A percentile compares a stretch with the other conserved stretches of the same genome.
Evolutionary conservation across 345 rosid genomes (phyloP).

Genomic region (Conringia planisiliqua): DNA sequence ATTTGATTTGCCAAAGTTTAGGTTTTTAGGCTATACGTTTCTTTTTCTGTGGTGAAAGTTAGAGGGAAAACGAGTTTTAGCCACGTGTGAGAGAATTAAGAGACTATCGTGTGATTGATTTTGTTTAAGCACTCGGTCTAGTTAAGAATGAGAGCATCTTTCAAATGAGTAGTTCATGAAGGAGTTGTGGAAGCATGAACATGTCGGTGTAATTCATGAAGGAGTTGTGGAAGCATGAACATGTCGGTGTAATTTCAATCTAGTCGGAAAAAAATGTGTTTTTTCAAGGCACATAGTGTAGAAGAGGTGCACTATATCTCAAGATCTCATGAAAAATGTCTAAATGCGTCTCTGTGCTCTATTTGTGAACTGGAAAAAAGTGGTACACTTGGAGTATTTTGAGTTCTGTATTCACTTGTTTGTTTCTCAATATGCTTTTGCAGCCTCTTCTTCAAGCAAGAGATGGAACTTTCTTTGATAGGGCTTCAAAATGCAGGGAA

Average conservation of each 20-base stretch:
- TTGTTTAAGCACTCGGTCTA: neutral
- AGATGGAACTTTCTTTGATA: constrained; percentile 79
- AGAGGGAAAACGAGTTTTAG: neutral
- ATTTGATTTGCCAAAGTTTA: neutral
- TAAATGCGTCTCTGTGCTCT: neutral
- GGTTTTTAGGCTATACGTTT: neutral
- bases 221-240: neutral
- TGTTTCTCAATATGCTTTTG: constrained; percentile 23
- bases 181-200: neutral
- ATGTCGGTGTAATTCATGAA: neutral
- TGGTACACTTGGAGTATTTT: too few species aligned
- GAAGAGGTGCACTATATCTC: too few species aligned
- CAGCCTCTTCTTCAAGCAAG: constrained; percentile 85
- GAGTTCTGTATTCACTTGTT: neutral
- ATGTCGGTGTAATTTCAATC: neutral
- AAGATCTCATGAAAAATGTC: too few species aligned
- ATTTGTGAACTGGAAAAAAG: neutral
- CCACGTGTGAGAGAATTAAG: neutral
- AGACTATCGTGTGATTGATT: neutral
- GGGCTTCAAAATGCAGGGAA: constrained; percentile 91
- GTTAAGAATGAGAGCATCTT: neutral
- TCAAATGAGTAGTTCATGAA: neutral
- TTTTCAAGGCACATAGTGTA: too few species aligned
- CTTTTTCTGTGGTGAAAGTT: neutral
- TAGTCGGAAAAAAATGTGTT: too few species aligned